phyloP scores from a whole-genome alignment of 495 filamentous ascomycete species.

The Acidomyces sp. region DNA sequence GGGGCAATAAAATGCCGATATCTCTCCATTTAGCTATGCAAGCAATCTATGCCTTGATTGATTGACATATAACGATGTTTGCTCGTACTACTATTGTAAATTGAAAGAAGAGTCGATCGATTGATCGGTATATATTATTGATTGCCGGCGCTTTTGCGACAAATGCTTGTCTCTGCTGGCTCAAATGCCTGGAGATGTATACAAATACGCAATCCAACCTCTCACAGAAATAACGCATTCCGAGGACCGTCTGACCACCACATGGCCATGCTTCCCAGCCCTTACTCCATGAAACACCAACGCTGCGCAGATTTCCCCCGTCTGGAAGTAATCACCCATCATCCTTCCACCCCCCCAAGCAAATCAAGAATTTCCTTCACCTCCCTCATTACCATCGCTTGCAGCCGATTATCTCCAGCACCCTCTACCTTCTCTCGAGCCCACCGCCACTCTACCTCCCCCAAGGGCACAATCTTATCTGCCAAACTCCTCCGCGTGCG shows the following conservation, averaged over 20 bases:
- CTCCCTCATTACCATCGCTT: neutral
- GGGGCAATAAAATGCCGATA: too few species aligned
- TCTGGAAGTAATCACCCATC: too few species aligned
- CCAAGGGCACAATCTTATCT: slow-evolving; percentile 57
- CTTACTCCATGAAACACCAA: neutral
- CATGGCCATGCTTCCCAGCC: neutral
- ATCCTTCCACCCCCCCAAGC: too few species aligned
- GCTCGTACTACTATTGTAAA: neutral
- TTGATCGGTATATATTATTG: neutral
- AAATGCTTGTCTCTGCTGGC: neutral
- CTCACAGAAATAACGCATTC: neutral
- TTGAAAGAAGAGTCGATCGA: neutral
- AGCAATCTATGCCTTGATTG: neutral
- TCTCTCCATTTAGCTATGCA: too few species aligned
- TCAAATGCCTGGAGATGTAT: neutral
- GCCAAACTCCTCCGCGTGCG: slow-evolving; percentile 44
- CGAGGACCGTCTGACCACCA: too few species aligned
- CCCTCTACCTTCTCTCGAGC: neutral
- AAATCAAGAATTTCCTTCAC: neutral
- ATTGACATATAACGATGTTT: neutral
- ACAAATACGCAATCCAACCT: neutral
- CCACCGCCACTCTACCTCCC: slow-evolving; percentile 49
- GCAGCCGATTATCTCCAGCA: neutral
- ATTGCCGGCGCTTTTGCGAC: too few species aligned
- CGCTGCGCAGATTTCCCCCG: too few species aligned